Evolutionary conservation across 2,329 filamentous ascomycete species (phyloP), one percentile per base, ranked within the genome.

Genomic region (Graphilbum fragrans): DNA sequence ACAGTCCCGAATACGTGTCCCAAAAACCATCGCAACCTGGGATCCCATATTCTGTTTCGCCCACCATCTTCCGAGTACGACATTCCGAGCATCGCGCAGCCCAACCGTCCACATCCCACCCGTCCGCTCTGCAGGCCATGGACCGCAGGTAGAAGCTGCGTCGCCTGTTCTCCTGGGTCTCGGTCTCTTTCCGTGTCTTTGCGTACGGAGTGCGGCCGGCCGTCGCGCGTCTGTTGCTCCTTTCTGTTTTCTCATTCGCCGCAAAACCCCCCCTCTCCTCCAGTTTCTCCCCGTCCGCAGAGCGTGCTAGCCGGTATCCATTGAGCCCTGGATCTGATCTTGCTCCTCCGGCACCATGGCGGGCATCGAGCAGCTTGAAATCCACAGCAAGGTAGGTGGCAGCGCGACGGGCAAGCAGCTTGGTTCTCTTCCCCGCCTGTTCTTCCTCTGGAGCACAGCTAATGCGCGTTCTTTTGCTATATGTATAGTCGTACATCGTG

Each of bases 281-380:
- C n/a, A n/a, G n/a, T n/a, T n/a, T n/a, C n/a, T n/a, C n/a, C n/a
- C n/a, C n/a, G n/a, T n/a, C n/a, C n/a, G n/a, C n/a, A n/a, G n/a
- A n/a, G n/a, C n/a, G n/a, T n/a, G n/a, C n/a, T n/a, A n/a, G n/a
- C n/a, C n/a, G n/a, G n/a, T n/a, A n/a, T n/a, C n/a, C n/a, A n/a
- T n/a, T n/a, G n/a, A n/a, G n/a, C n/a, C n/a, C n/a, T n/a, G n/a
- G n/a, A n/a, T n/a, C n/a, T n/a, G n/a, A n/a, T n/a, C n/a, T n/a
- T n/a, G n/a, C n/a, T n/a, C n/a, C n/a, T 12, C 14, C 4, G 12
- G 16, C 19, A 35, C 36, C 46, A 94, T 94, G 88, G 87, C 86
- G 45, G 86, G 85, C 57, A 93, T 96, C 70, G 92, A 98, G 68
- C 86, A 93, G 66, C 73, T 98, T 52, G 86, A 96, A 63, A 86